Conservation (phyloP, 306 rosid species). For the Nissolia schottii region DNA sequence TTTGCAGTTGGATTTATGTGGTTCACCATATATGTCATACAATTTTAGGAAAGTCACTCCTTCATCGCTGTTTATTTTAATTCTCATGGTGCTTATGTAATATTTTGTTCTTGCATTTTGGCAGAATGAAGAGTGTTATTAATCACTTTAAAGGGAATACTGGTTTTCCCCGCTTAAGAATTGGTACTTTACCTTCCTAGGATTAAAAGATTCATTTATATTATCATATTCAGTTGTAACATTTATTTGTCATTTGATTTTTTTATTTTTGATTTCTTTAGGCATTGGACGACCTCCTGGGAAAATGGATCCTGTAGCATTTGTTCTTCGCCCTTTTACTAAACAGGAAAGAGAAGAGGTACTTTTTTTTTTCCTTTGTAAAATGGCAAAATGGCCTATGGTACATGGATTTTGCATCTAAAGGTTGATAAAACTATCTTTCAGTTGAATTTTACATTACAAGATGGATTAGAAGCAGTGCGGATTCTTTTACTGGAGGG, state of each 20-base stretch:
- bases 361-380: conserved; percentile 1
- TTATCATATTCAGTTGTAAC: background rate
- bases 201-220: background rate
- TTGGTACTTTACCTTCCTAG: conserved; percentile 42
- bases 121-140: conserved; percentile 86
- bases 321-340: conserved; percentile 76
- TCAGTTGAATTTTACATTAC: conserved; percentile 79
- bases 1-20: no score
- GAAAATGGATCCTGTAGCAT: conserved; percentile 64
- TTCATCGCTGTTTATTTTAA: no score
- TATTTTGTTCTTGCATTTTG: conserved; percentile 17
- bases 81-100: background rate
- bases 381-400: background rate
- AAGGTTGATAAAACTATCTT: conserved; percentile 16
- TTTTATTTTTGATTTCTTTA: conserved; percentile 15
- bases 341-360: conserved; percentile 82
- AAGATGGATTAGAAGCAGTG: conserved; percentile 62
- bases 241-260: conserved; percentile 1
- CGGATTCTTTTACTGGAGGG: conserved; percentile 85
- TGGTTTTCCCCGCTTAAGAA: conserved; percentile 78
- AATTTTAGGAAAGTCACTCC: no score
- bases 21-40: no score
- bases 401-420: conserved; percentile 12
- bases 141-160: conserved; percentile 76
- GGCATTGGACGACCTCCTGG: conserved; percentile 57